A percentile compares a stretch with the other conserved stretches of the same genome.
Evolutionary conservation across 805 yeast genomes (phyloP).

Genomic region (Dipodascus geniculatus): DNA sequence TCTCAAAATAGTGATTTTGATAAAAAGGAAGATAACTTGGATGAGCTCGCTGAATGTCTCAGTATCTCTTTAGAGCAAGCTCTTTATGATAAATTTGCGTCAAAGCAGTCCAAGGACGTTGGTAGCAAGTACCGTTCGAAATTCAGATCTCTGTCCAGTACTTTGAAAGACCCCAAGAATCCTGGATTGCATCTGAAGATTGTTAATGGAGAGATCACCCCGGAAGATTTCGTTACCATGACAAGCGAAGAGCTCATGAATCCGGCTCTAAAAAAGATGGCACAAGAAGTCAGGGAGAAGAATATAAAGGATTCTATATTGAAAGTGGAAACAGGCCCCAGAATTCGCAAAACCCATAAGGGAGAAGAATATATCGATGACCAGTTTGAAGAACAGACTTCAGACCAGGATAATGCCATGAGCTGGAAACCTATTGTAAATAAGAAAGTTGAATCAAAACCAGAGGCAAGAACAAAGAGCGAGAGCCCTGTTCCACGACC

Average conservation of each 20-base stretch:
- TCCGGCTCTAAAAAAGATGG: conserved; percentile 59
- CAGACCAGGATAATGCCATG: conserved; percentile 1
- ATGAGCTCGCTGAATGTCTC: conserved; percentile 32
- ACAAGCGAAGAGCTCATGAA: conserved; percentile 67
- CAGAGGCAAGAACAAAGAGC: conserved; percentile 3
- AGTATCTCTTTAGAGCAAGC: conserved; percentile 42
- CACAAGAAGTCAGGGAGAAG: conserved; percentile 59
- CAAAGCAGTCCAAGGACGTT: conserved; percentile 18
- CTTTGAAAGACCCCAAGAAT: conserved; percentile 46
- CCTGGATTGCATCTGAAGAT: conserved; percentile 45
- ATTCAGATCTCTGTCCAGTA: conserved; percentile 54
- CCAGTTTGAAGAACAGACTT: conserved; percentile 31
- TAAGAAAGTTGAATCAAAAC: not conserved
- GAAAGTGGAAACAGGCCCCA: conserved; percentile 46
- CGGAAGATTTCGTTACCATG: conserved; percentile 49
- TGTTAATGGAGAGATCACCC: conserved; percentile 39
- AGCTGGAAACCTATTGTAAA: not conserved
- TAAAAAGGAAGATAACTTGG: conserved; percentile 17
- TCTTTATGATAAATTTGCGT: conserved; percentile 31
- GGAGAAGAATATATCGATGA: conserved; percentile 72
- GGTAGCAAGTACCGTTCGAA: conserved; percentile 49
- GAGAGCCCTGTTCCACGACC: not conserved
- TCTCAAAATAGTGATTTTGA: conserved; percentile 15
- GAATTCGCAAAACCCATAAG: conserved; percentile 70
- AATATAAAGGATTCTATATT: conserved; percentile 58